Conservation (phyloP, 2,329 filamentous ascomycete species). For the Helotiales sp. region DNA sequence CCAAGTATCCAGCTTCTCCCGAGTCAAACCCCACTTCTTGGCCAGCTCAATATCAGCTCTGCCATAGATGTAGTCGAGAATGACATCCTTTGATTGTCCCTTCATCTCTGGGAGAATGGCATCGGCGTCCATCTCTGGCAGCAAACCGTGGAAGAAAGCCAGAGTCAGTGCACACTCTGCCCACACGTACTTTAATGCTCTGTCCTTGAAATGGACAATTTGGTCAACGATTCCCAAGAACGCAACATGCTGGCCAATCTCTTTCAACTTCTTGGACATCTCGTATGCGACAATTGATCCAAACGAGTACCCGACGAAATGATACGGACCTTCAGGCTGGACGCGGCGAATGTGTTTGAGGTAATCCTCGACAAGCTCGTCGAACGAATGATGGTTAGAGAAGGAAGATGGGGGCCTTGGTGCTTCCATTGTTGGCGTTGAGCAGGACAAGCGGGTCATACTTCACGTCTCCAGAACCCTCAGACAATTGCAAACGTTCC, state of each 20-base stretch:
- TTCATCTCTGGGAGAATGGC: slow-evolving; percentile 39
- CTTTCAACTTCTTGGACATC: slow-evolving; percentile 46
- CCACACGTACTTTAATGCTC: slow-evolving; percentile 34
- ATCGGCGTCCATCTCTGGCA: slow-evolving; percentile 40
- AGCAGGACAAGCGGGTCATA: slow-evolving; percentile 41
- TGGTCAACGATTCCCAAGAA: slow-evolving; percentile 49
- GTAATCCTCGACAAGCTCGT: slow-evolving; percentile 44
- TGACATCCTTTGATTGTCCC: slow-evolving; percentile 17
- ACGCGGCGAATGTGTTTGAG: slow-evolving; percentile 38
- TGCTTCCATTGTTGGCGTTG: slow-evolving; percentile 23
- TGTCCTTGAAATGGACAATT: slow-evolving; percentile 47
- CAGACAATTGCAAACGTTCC: slow-evolving; percentile 8
- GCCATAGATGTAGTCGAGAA: slow-evolving; percentile 28
- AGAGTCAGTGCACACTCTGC: slow-evolving; percentile 37
- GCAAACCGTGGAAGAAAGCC: slow-evolving; percentile 39
- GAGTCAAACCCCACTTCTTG: slow-evolving; percentile 36
- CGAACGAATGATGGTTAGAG: slow-evolving; percentile 44
- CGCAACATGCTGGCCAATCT: slow-evolving; percentile 37
- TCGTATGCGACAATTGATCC: slow-evolving; percentile 53
- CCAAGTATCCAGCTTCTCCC: slow-evolving; percentile 36
- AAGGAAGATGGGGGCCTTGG: slow-evolving; percentile 41
- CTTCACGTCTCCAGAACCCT: not conserved
- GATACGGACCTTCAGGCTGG: slow-evolving; percentile 52
- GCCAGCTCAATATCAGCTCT: slow-evolving; percentile 25
- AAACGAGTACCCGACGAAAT: slow-evolving; percentile 52